Conservation (phyloP, 2,329 filamentous ascomycete genomes). For the Calonectria hongkongensis region DNA sequence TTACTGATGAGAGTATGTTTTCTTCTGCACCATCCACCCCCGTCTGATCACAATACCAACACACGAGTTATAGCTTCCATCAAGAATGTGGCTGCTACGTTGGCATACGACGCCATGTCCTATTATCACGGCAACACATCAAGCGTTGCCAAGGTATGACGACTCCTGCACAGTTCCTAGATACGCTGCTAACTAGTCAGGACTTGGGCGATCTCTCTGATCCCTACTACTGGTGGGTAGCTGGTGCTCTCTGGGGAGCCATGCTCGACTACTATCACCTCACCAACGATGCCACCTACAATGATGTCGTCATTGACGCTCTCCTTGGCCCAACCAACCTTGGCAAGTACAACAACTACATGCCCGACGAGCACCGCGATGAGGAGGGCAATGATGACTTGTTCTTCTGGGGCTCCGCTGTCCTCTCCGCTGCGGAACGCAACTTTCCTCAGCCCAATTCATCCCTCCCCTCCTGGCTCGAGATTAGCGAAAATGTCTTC, state of each 20-base stretch:
- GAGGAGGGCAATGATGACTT: constrained; percentile 85
- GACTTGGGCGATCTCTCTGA: constrained; percentile 77
- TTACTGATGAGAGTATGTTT: constrained; percentile 44
- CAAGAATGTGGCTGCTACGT: constrained; percentile 74
- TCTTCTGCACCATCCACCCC: background rate
- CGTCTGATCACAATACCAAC: constrained; percentile 33
- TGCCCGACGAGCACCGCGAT: constrained; percentile 72
- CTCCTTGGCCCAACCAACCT: constrained; percentile 73
- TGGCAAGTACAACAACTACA: constrained; percentile 75
- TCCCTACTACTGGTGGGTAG: constrained; percentile 83
- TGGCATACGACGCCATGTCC: constrained; percentile 77
- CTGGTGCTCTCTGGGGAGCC: constrained; percentile 79
- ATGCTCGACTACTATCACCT: constrained; percentile 83
- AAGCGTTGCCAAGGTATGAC: constrained; percentile 66
- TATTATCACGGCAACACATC: constrained; percentile 79
- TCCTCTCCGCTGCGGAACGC: constrained; percentile 81
- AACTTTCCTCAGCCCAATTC: constrained; percentile 78
- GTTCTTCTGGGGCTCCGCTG: constrained; percentile 82
- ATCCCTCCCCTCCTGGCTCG: constrained; percentile 76
- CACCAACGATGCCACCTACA: constrained; percentile 78
- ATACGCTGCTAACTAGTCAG: constrained; percentile 53
- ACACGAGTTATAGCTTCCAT: constrained; percentile 71
- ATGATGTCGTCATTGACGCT: constrained; percentile 75
- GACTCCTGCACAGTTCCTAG: background rate
- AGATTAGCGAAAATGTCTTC: constrained; percentile 82